These are phyloP conservation scores for Postia placenta DNA, from an alignment of 768 basidiomycete species.

Conservation along the genomic window DNA sequence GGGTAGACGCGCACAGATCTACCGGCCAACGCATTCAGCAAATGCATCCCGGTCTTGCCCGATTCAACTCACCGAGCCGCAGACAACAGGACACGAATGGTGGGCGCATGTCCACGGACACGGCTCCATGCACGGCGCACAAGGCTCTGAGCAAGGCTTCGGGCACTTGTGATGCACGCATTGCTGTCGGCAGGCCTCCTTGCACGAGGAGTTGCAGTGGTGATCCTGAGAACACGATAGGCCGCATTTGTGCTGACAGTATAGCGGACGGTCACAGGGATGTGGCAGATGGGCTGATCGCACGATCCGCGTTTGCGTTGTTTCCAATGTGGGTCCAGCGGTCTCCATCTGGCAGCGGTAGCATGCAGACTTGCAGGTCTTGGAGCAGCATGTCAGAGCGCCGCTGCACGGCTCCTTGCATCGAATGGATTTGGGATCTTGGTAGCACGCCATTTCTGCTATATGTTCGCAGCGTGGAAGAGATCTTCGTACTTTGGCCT, in stretches of 20 bases:
- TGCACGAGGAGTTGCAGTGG: slow-evolving; percentile 42
- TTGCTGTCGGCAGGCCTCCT: slow-evolving; percentile 41
- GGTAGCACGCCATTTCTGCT: slow-evolving; percentile 40
- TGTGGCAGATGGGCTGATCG: slow-evolving; percentile 31
- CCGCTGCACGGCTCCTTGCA: slow-evolving; percentile 40
- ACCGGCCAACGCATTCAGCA: not conserved
- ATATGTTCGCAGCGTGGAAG: slow-evolving; percentile 52
- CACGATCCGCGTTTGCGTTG: not conserved
- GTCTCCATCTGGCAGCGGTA: slow-evolving; percentile 36
- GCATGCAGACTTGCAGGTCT: slow-evolving; percentile 44
- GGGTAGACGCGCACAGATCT: too few species aligned
- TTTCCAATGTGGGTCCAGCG: not conserved
- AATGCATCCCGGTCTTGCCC: not conserved
- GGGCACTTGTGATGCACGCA: slow-evolving; percentile 50
- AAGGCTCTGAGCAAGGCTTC: slow-evolving; percentile 42
- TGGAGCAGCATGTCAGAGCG: slow-evolving; percentile 47
- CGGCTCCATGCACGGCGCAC: slow-evolving; percentile 55
- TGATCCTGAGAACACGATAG: slow-evolving; percentile 45
- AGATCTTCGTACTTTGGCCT: slow-evolving; percentile 33
- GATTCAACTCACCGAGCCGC: not conserved
- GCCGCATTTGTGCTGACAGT: slow-evolving; percentile 52
- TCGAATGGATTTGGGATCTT: slow-evolving; percentile 30
- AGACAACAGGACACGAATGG: not conserved
- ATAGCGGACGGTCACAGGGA: slow-evolving; percentile 43
- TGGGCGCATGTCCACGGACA: slow-evolving; percentile 43